These are phyloP conservation scores for Colletotrichum lupini DNA, from an alignment of 2,329 filamentous ascomycete genomes.

Conservation along the genomic window DNA sequence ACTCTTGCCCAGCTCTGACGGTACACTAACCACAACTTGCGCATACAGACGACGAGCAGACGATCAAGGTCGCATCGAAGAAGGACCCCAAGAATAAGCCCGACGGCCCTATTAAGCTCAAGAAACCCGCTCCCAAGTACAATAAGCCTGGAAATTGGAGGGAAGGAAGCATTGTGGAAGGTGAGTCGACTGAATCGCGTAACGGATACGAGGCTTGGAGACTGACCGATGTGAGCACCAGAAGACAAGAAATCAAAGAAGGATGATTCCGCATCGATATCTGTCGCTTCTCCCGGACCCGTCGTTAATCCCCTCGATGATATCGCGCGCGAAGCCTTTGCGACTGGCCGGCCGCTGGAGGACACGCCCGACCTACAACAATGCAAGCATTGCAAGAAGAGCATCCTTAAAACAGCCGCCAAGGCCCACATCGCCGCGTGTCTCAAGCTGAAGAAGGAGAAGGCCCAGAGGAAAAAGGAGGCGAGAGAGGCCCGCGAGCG, in stretches of 20 bases:
- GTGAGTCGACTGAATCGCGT: slow-evolving; percentile 49
- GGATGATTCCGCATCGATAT: slow-evolving; percentile 49
- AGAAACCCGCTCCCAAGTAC: slow-evolving; percentile 70
- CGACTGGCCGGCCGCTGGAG: slow-evolving; percentile 82
- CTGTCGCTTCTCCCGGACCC: slow-evolving; percentile 62
- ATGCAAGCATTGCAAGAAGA: slow-evolving; percentile 96
- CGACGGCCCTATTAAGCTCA: slow-evolving; percentile 69
- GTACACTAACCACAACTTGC: neutral
- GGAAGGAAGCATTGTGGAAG: slow-evolving; percentile 72
- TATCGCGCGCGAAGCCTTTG: slow-evolving; percentile 80
- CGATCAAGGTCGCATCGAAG: slow-evolving; percentile 72
- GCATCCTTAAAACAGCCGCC: slow-evolving; percentile 79
- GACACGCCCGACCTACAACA: slow-evolving; percentile 82
- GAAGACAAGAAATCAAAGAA: slow-evolving; percentile 67
- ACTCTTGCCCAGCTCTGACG: neutral
- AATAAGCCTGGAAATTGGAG: slow-evolving; percentile 78
- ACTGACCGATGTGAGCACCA: slow-evolving; percentile 36
- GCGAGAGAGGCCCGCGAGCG: slow-evolving; percentile 77
- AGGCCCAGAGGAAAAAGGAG: slow-evolving; percentile 81
- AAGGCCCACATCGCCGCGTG: slow-evolving; percentile 86
- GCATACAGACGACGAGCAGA: slow-evolving; percentile 63
- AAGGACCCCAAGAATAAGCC: slow-evolving; percentile 57
- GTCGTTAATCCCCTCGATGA: slow-evolving; percentile 79
- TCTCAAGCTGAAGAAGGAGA: slow-evolving; percentile 85
- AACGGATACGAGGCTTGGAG: neutral